These are phyloP conservation scores for Fragaria vesca DNA, from an alignment of 306 rosid species.

Conservation along the genomic window DNA sequence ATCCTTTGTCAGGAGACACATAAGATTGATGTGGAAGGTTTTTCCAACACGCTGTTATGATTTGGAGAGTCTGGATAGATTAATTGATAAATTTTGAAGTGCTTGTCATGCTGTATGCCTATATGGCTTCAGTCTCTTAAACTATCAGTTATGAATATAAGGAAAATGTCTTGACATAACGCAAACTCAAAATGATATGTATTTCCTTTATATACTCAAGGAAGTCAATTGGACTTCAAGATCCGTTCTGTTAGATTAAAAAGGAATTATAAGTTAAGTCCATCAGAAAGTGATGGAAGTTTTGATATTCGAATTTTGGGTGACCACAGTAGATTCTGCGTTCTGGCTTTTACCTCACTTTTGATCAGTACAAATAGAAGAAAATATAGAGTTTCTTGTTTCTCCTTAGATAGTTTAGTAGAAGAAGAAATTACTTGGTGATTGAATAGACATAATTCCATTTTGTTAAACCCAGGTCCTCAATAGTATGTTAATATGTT, in stretches of 20 bases:
- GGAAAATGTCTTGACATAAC: not conserved
- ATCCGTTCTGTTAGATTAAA: not conserved
- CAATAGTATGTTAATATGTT: constrained; percentile 21
- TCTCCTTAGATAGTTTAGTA: not conserved
- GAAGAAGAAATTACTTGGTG: not conserved
- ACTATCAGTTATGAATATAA: not conserved
- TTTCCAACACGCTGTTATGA: not conserved
- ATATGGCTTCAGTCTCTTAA: not conserved
- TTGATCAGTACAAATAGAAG: not conserved
- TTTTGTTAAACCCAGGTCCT: not conserved
- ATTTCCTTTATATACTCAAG: not conserved
- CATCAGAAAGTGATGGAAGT: not conserved
- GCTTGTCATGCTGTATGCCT: not conserved
- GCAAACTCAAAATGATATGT: not conserved
- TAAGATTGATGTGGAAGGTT: not conserved
- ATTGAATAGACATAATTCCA: not conserved
- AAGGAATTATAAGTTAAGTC: too few relatives aligned
- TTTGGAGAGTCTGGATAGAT: not conserved
- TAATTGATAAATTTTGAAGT: not conserved
- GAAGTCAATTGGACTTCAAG: not conserved
- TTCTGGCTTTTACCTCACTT: not conserved
- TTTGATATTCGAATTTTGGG: not conserved
- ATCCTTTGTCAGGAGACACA: not conserved
- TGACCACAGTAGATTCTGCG: not conserved
- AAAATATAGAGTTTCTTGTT: not conserved